Conservation (phyloP, 192 early-diverging fungal species). For the Coemansia sp. region DNA sequence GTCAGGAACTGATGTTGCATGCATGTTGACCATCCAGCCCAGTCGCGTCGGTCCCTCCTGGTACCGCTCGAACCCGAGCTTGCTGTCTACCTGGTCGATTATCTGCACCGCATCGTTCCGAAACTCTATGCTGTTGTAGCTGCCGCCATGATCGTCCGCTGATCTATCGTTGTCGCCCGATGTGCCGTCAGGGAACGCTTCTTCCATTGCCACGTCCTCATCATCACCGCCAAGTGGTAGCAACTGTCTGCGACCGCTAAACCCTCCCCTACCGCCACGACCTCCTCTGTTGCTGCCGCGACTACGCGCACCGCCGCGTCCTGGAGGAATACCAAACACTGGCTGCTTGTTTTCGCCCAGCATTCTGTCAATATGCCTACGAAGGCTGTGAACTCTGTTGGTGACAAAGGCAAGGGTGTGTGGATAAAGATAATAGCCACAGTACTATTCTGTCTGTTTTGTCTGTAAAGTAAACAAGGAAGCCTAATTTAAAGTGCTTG, state of each 20-base stretch:
- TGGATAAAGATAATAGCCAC: background rate
- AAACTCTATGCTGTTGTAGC: constrained; percentile 24
- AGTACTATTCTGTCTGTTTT: background rate
- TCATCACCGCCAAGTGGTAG: constrained; percentile 14
- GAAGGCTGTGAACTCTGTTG: background rate
- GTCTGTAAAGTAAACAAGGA: background rate
- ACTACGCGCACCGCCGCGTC: constrained; percentile 17
- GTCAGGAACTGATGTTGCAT: constrained; percentile 70
- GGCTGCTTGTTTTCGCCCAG: constrained; percentile 16
- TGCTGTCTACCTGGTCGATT: constrained; percentile 57
- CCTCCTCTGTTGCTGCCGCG: constrained; percentile 16
- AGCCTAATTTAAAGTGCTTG: background rate
- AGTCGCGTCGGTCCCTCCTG: constrained; percentile 69
- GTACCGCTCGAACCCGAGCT: constrained; percentile 67
- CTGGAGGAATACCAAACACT: constrained; percentile 31
- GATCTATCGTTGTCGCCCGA: background rate
- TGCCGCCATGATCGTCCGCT: constrained; percentile 18
- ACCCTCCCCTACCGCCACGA: constrained; percentile 10
- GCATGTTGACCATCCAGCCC: constrained; percentile 98
- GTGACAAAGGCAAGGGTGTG: too few relatives aligned
- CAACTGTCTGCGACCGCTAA: constrained; percentile 17
- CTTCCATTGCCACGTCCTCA: background rate
- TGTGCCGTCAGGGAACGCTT: background rate
- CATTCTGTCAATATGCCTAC: background rate
- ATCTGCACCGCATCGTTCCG: constrained; percentile 28